phyloP scores from a whole-genome alignment of 2,329 filamentous ascomycete species.

The Leptographium procerum region DNA sequence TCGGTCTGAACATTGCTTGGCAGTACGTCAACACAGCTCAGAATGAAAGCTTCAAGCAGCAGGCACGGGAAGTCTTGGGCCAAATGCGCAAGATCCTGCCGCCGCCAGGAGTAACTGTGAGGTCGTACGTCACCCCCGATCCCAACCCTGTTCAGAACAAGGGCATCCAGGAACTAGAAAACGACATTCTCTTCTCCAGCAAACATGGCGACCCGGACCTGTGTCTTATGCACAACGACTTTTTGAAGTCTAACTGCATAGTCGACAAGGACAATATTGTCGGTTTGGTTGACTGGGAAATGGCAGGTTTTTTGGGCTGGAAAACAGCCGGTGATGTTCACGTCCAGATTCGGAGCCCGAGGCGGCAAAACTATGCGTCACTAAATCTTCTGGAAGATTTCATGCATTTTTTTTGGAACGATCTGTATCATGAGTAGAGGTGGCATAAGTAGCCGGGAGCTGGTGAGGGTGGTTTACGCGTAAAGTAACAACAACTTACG shows the following conservation, averaged over 20 bases:
- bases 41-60: conserved; percentile 22
- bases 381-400: background rate
- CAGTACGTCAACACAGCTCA: conserved; percentile 22
- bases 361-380: conserved; percentile 14
- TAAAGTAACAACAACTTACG: too few species aligned
- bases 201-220: conserved; percentile 14
- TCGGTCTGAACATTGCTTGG: conserved; percentile 24
- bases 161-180: conserved; percentile 18
- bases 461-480: too few species aligned
- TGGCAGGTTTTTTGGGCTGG: conserved; percentile 26
- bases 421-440: conserved; percentile 2
- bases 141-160: background rate
- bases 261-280: conserved; percentile 27
- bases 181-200: conserved; percentile 20
- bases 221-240: conserved; percentile 28
- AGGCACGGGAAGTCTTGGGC: conserved; percentile 22
- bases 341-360: conserved; percentile 10
- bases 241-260: conserved; percentile 25
- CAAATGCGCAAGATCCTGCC: conserved; percentile 18
- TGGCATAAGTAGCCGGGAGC: too few species aligned
- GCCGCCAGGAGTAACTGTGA: background rate
- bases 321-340: conserved; percentile 19
- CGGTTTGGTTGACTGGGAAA: conserved; percentile 29
- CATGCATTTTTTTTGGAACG: conserved; percentile 2
- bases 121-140: background rate